These are phyloP conservation scores for Liquidambar formosana DNA, from an alignment of 164 flowering plant species.

Conservation along the genomic window DNA sequence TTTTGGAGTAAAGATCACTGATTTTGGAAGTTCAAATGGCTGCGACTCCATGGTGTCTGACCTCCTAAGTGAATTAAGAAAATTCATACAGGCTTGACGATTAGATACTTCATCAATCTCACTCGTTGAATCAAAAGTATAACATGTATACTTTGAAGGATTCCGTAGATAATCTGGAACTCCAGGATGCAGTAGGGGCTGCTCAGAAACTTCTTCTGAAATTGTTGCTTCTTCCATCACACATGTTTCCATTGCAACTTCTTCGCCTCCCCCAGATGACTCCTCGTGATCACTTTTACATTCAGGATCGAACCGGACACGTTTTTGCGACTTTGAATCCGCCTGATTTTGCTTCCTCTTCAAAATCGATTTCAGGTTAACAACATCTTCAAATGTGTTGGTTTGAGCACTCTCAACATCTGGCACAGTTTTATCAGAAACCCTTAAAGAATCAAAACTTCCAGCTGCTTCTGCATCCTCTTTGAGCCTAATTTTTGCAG, in stretches of 20 bases:
- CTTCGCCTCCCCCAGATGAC: conserved; percentile 24
- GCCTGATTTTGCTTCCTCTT: conserved; percentile 56
- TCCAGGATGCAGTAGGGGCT: conserved; percentile 24
- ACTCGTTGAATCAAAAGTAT: conserved; percentile 57
- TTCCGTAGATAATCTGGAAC: conserved; percentile 82
- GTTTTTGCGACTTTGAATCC: conserved; percentile 54
- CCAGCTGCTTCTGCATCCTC: conserved; percentile 62
- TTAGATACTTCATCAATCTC: conserved; percentile 71
- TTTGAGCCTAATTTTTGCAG: conserved; percentile 68
- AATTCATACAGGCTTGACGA: conserved; percentile 57
- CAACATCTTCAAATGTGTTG: conserved; percentile 27
- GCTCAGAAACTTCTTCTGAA: conserved; percentile 10
- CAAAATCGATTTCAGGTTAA: conserved; percentile 63
- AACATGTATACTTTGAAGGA: conserved; percentile 71
- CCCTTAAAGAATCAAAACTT: conserved; percentile 29
- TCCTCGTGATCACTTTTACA: conserved; percentile 23
- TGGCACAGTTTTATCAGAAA: conserved; percentile 21
- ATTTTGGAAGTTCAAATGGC: conserved; percentile 43
- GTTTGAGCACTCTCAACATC: conserved; percentile 10
- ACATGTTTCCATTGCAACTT: conserved; percentile 18
- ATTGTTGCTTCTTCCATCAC: conserved; percentile 17
- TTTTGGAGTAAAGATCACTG: conserved; percentile 63
- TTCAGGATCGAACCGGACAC: conserved; percentile 68
- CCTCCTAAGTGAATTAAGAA: conserved; percentile 39
- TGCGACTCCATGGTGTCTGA: conserved; percentile 22